Base-by-base conservation (phyloP, 2,329 filamentous ascomycete genomes). In the Cladosporium sp. region DNA sequence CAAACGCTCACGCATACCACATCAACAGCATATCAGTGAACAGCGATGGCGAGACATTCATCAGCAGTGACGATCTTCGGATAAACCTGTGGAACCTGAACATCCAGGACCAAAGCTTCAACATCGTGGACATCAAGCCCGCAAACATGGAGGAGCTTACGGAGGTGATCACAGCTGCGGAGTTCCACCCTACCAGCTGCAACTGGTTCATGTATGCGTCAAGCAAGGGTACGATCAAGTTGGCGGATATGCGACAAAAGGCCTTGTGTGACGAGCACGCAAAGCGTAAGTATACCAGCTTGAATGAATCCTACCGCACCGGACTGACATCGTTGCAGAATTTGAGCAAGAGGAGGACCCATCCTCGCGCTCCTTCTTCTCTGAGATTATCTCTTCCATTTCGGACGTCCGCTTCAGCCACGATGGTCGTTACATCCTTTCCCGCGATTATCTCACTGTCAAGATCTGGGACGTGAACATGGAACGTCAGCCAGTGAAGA, bases 21-120 rank as follows among this genome's bases (percentile, higher is more conserved):
- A 98, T 99, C 86, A 99, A 99, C 84, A 98, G 95, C 84, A 99
- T 99, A 79, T 98, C 95, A n/a, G 95, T 98, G 74, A 99, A 99
- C 84, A 98, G 94, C 77, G 95, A 99, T 78, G 95, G 94, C 65
- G 95, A 99, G 83, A 99, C 95, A 0, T 99, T 98, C 80, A 97
- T 99, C 81, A 97, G 93, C 83, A 97, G 93, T 77, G 95, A 99
- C 77, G 95, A 99, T 78, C 83, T 99, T 69, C 90, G 95, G 69
- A 96, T 99, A 84, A 99, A 99, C 79, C 84, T 99, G 65, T 99
- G 95, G 95, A 98, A 99, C 78, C 84, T 98, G 73, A 98, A 98
- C 80, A 99, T 99, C 69, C 95, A 99, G 79, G 94, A 98, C 74
- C 94, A 98, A 81, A 98, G 95, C 83, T 99, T 99, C 86, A 99